phyloP scores from a whole-genome alignment of 768 basidiomycete species.

The Lactarius akahatsu region DNA sequence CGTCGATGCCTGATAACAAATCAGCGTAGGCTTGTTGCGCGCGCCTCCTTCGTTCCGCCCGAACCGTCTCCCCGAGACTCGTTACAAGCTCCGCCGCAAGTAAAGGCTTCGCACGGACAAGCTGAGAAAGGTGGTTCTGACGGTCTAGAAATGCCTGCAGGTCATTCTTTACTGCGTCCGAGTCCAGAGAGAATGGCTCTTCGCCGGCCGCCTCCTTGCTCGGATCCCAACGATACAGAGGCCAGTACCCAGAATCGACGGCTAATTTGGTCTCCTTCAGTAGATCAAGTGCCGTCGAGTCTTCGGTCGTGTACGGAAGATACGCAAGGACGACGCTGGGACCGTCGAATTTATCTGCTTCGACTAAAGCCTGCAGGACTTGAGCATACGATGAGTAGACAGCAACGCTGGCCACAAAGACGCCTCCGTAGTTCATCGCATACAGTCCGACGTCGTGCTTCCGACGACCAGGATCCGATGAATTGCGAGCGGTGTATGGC shows the following conservation, averaged over 20 bases:
- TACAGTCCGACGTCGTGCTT: slow-evolving; percentile 98
- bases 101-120: slow-evolving; percentile 76
- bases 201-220: slow-evolving; percentile 68
- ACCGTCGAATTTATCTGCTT: slow-evolving; percentile 87
- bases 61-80: slow-evolving; percentile 79
- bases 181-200: slow-evolving; percentile 91
- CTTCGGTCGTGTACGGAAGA: slow-evolving; percentile 82
- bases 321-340: slow-evolving; percentile 93
- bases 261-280: slow-evolving; percentile 97
- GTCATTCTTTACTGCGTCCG: slow-evolving; percentile 91
- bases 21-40: slow-evolving; percentile 84
- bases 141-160: slow-evolving; percentile 91
- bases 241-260: slow-evolving; percentile 97
- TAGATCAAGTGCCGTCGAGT: slow-evolving; percentile 76
- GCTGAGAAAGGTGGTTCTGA: slow-evolving; percentile 95
- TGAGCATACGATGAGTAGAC: slow-evolving; percentile 96
- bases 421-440: slow-evolving; percentile 97
- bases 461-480: slow-evolving; percentile 66
- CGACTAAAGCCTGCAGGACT: slow-evolving; percentile 85
- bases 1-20: slow-evolving; percentile 79
- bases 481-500: slow-evolving; percentile 79
- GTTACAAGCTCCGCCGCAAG: slow-evolving; percentile 80
- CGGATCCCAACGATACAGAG: slow-evolving; percentile 97
- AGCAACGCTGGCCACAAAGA: slow-evolving; percentile 93
- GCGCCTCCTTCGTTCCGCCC: slow-evolving; percentile 76